Base-by-base conservation (phyloP, 1,139 yeast species). In the Nakaseomyces sp. region DNA sequence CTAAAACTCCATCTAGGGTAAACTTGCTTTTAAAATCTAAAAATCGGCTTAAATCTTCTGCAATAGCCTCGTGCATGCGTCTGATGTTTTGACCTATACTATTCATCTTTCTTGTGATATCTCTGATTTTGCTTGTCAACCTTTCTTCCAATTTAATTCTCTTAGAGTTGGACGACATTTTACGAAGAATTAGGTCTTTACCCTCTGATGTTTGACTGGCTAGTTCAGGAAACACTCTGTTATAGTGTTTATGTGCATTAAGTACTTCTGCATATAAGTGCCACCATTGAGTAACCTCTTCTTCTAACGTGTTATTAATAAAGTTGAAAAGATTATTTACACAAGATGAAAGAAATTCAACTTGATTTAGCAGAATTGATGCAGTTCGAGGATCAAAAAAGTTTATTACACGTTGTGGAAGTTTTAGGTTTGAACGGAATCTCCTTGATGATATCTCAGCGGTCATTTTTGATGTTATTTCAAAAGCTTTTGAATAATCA, bases 41-140 rank as follows among this genome's bases (percentile, higher is more conserved):
- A 47, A 74, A 79, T 43, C 71, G 72, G 42, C 81, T 79, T 17
- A 81, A 67, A 54, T 79, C 84, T 41, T 76, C 71, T 0, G 89
- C 88, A 9, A 81, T 54, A 3, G 60, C 55, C 54, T 81, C 89
- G 59, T 82, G 84, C 26, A 56, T 63, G 24, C 45, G 28, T 45
- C 56, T 47, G 49, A 55, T 41, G 44, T 56, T 42, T 47, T 42
- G 17, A 63, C 52, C 44, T 13, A 53, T 31, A 7, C 42, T 43
- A 9, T 47, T 35, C 39, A 58, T 36, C 15, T 40, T 44, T 30
- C 24, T 43, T 5, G 47, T 40, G n/a, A 53, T 40, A 25, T 47
- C 55, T 13, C 42, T 42, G 13, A 67, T 56, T 12, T 57, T 56
- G 1, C 55, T 57, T 3, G 66, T 48, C 9, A 71, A 45, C 44